phyloP scores from a whole-genome alignment of 2,329 filamentous ascomycete species.

The Colletotrichum cordylinicola region DNA sequence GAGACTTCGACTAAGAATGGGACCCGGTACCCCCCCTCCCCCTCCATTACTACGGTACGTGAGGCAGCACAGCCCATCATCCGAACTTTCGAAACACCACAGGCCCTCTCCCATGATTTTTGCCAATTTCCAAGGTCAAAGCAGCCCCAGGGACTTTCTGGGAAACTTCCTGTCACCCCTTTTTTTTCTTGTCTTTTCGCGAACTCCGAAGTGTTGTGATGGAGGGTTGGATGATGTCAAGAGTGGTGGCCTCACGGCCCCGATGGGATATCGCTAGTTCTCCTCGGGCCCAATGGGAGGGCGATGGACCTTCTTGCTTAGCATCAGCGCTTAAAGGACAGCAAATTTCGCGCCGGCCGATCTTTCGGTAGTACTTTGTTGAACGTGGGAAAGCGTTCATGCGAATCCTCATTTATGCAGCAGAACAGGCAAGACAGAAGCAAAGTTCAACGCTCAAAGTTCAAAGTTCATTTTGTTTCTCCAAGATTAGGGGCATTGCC shows the following conservation, averaged over 20 bases:
- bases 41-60: not conserved
- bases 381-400: not conserved
- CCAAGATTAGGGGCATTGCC: not conserved
- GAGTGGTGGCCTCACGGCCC: not conserved
- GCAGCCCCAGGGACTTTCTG: not conserved
- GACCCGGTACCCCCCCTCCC: not conserved
- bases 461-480: not conserved
- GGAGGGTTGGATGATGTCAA: constrained; percentile 4
- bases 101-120: constrained; percentile 6
- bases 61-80: constrained; percentile 22
- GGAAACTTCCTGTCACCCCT: not conserved
- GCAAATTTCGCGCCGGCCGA: not conserved
- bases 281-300: not conserved
- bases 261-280: not conserved
- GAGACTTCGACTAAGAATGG: constrained; percentile 10
- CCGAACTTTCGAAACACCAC: constrained; percentile 18
- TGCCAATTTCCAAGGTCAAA: constrained; percentile 6
- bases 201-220: not conserved
- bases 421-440: not conserved
- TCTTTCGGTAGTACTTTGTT: not conserved
- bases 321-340: not conserved
- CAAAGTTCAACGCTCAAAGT: not conserved
- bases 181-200: not conserved
- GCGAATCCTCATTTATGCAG: constrained; percentile 5
- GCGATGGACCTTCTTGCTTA: not conserved